A percentile compares a stretch with the other conserved stretches of the same genome.
Conservation (phyloP, 768 basidiomycete genomes). For the Tylopilus cervinicoccineus region DNA sequence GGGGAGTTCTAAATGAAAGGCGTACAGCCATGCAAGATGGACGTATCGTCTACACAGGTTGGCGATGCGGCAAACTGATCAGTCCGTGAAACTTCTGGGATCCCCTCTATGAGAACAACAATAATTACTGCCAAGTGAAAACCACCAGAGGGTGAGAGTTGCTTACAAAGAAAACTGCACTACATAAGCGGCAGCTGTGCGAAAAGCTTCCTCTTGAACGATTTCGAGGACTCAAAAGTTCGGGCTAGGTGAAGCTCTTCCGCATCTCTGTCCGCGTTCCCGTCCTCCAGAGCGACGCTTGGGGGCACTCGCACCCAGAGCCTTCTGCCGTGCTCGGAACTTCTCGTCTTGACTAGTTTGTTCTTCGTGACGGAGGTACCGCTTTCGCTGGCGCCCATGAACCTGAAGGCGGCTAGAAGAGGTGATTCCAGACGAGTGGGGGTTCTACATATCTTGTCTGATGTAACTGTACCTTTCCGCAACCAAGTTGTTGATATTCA, state of each 20-base stretch:
- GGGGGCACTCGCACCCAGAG: constrained; percentile 35
- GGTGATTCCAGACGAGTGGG: constrained; percentile 27
- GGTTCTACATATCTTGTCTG: constrained; percentile 31
- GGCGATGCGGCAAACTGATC: background rate
- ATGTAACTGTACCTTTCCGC: background rate
- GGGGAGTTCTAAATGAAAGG: constrained; percentile 1
- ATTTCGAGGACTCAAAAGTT: constrained; percentile 88
- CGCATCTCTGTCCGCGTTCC: constrained; percentile 94
- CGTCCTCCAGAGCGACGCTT: constrained; percentile 69
- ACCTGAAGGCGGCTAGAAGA: constrained; percentile 35
- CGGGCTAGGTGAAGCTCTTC: constrained; percentile 79
- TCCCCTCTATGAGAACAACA: too few species aligned
- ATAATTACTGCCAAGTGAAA: too few species aligned
- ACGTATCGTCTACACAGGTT: background rate
- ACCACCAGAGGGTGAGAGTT: constrained; percentile 40
- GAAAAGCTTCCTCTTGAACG: constrained; percentile 46
- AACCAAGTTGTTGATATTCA: background rate
- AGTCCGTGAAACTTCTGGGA: too few species aligned
- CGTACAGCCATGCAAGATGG: constrained; percentile 3
- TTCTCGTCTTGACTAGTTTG: constrained; percentile 44
- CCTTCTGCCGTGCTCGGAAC: constrained; percentile 30
- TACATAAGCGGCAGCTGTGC: constrained; percentile 10
- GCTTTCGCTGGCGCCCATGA: constrained; percentile 75
- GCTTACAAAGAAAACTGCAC: constrained; percentile 39
- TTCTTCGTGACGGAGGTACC: constrained; percentile 54